Evolutionary conservation across 768 basidiomycete genomes (phyloP), one percentile per base, ranked within the genome.

Genomic region (Hortiboletus flavorubellus): DNA sequence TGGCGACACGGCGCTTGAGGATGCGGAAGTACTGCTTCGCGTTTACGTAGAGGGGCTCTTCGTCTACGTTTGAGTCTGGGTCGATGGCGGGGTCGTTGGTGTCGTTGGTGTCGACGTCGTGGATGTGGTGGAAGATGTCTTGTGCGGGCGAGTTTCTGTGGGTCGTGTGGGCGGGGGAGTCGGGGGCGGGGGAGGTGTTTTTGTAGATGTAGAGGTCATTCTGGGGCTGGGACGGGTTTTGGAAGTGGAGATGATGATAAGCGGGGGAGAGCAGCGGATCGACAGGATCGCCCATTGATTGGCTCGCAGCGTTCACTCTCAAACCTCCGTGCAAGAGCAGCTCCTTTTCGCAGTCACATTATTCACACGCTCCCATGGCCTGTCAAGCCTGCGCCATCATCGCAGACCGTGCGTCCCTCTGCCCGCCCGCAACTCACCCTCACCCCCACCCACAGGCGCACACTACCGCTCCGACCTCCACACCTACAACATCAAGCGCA

Each of bases 1-100:
- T 77, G 6, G 96, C 94, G 62, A 91, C 83, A 53, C 97, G 82
- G 59, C 97, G 82, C 77, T 98, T 98, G 72, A 99, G 83, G 65
- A 99, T 98, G 68, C 97, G 91, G 65, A 95, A 93, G 71, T 98
- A 99, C 74, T 99, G 97, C 70, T 99, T 99, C 56, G 97, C 96
- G 65, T 99, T 99, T 55, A 99, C 97, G 75, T 98, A 98, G 62
- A 99, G 86, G 29, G 97, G 96, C 71, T 99, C 96, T 60, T 98
- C 94, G 74, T 98, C 95, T 64, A 91, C 79, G 55, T 72, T 73
- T 5, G 62, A 37, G 56, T 78, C 78, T 15, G 48, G 42, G 18
- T 76, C 69, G 49, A 73, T 65, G 54, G 64, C 60, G 59, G 68
- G 64, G 33, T 72, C 67, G 15, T 29, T 42, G 44, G 18, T 37